Evolutionary conservation across 2,329 filamentous ascomycete genomes (phyloP), one percentile per base, ranked within the genome.

Genomic region (Cercospora berteroae): DNA sequence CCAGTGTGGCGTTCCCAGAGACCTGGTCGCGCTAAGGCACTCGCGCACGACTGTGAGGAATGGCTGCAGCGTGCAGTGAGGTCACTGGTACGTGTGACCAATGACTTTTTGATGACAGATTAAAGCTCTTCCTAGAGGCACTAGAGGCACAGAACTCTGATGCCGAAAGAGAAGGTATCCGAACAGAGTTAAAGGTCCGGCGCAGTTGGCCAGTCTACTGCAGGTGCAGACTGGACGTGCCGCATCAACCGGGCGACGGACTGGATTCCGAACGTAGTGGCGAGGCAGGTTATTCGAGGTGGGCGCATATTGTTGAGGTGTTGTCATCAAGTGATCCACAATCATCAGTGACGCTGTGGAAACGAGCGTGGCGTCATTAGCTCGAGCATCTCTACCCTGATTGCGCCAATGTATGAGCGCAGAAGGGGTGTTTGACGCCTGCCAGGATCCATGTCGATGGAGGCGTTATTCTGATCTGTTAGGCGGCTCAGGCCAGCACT

Each of bases 291-390:
- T 59, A 31, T 59, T 31, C 31, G 29, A 27, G 16, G 48, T 27
- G 48, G 25, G 29, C 13, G 23, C n/a, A 33, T n/a, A 25, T 29
- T 27, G 48, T 55, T 27, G 48, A 27, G 48, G 23, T 27, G 48
- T 55, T 55, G 23, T 55, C 27, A 23, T 36, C 55, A 3, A 20
- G 31, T 58, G 48, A 55, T 55, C 48, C 55, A 31, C 55, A 58
- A 33, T 58, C 55, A 58, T 48, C 29, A 42, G 61, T 58, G 50
- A 64, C 61, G 61, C 29, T 48, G 36, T 58, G 55, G 42, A 56
- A 31, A 44, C 23, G 60, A 57, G 20, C 61, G 68, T 70, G 70
- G 70, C 68, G 67, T 70, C 63, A 57, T 65, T 71, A 70, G 66
- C 44, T 52, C 23, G 20, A 59, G 65, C 55, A 42, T 56, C 56